phyloP scores from a whole-genome alignment of 139 green algal species.

The Chlorella sp. region DNA sequence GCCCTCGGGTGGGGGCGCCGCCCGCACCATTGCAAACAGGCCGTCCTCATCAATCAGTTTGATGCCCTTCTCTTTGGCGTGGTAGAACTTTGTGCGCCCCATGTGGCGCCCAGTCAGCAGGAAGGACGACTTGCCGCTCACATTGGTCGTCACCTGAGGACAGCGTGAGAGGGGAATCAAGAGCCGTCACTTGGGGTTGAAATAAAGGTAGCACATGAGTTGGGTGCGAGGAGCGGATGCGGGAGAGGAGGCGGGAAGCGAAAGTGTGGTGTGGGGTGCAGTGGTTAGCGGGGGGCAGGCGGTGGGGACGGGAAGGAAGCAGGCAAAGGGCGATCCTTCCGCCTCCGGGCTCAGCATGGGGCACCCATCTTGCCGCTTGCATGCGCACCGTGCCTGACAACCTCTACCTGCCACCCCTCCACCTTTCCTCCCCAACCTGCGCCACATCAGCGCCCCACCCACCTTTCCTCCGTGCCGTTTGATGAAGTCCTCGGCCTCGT shows the following conservation, averaged over 20 bases:
- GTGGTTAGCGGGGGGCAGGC: not conserved
- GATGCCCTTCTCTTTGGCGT: not conserved
- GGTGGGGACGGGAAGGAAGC: not conserved
- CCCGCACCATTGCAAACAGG: constrained; percentile 79
- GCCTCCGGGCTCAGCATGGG: too few species aligned
- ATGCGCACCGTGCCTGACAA: too few species aligned
- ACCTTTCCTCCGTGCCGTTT: constrained; percentile 82
- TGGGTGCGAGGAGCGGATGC: not conserved
- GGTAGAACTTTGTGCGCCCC: constrained; percentile 71
- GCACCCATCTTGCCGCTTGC: too few species aligned
- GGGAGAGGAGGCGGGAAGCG: not conserved
- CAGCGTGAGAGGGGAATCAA: not conserved
- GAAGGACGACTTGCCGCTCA: constrained; percentile 91
- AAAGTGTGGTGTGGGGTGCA: not conserved
- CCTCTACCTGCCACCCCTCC: too few species aligned
- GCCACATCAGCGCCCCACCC: not conserved
- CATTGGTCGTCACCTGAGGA: constrained; percentile 69
- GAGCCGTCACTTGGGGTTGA: too few species aligned
- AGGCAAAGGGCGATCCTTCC: not conserved
- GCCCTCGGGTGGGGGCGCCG: constrained; percentile 43
- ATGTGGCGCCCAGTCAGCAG: constrained; percentile 76
- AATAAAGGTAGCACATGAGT: too few species aligned
- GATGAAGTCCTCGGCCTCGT: constrained; percentile 86
- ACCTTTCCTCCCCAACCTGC: too few species aligned
- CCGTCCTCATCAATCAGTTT: constrained; percentile 89